These are phyloP conservation scores for Naganishia albida DNA, from an alignment of 1,284 basidiomycete species.

Conservation along the genomic window DNA sequence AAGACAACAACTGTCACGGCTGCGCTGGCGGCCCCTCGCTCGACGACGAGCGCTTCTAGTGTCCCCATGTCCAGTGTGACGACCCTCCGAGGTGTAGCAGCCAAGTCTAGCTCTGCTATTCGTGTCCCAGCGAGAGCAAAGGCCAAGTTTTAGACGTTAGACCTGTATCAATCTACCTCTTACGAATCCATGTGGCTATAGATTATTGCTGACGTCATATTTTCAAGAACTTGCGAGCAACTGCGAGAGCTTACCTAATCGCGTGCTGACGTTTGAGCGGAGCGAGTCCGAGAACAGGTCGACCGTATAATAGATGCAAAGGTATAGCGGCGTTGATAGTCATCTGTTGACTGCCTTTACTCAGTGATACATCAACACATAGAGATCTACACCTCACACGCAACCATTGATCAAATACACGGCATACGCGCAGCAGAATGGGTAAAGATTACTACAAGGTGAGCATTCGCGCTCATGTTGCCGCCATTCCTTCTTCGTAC, in stretches of 20 bases:
- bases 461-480: not conserved
- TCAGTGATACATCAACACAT: not conserved
- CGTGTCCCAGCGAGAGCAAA: conserved; percentile 7
- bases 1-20: not conserved
- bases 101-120: conserved; percentile 11
- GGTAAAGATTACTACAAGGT: conserved; percentile 35
- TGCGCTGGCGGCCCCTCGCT: not conserved
- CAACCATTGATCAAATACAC: not conserved
- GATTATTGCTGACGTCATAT: conserved; percentile 5
- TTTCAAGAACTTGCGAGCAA: conserved; percentile 23
- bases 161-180: conserved; percentile 3
- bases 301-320: conserved; percentile 2
- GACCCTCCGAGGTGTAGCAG: not conserved
- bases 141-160: conserved; percentile 10
- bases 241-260: conserved; percentile 18
- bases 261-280: conserved; percentile 15
- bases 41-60: not conserved
- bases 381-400: not conserved
- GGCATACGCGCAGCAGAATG: conserved; percentile 22
- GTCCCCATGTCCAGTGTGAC: not conserved
- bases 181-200: too few species aligned
- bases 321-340: not conserved
- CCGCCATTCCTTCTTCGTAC: conserved; percentile 38
- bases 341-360: too few species aligned
- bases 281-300: not conserved